Evolutionary conservation across 2,329 filamentous ascomycete species (phyloP), one percentile per base, ranked within the genome.

Genomic region (Claviceps quebecensis): DNA sequence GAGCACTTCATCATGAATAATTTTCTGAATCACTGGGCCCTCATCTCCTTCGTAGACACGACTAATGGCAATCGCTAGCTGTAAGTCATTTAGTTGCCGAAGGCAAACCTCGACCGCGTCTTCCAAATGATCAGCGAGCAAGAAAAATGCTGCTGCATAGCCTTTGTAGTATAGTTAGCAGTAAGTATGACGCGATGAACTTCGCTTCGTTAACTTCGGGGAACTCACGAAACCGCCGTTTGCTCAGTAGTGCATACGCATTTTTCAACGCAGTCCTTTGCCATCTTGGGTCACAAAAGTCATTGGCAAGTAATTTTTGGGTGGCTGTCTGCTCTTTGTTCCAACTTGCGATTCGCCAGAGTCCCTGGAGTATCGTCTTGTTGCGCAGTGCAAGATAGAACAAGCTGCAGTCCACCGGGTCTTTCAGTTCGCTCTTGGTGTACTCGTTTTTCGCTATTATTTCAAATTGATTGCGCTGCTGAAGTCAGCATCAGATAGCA

Each of bases 291-390:
- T 95, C 86, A 4, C 80, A 75, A 65, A 98, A 98, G 64, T 97
- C 89, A 61, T 96, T 94, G n/a, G 84, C 77, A 22, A 98, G 72
- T 34, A 98, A 74, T 54, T 79, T 81, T 54, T 84, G 79, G 0
- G 93, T 98, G 0, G 85, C 81, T 2, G 67, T 72, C 66, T 97
- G 93, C 65, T 98, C 94, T 53, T 77, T 80, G 59, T 94, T 85
- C 83, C 93, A 93, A 41, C 74, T 81, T 5, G 93, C 90, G 79
- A 97, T 96, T 17, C 94, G 81, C 93, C 93, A 98, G 0, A 98
- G 73, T 0, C 89, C 90, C 57, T 95, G 80, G 1, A 98, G 77
- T 0, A 97, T 85, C 2, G 85, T 77, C 66, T 98, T 98, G 71
- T 96, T 97, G 57, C 77, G 80, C 13, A 98, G 75, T 0, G 94